A percentile compares a stretch with the other conserved stretches of the same genome.
Evolutionary conservation across 441 rosid genomes (phyloP).

Genomic region (Omphalea diandra): DNA sequence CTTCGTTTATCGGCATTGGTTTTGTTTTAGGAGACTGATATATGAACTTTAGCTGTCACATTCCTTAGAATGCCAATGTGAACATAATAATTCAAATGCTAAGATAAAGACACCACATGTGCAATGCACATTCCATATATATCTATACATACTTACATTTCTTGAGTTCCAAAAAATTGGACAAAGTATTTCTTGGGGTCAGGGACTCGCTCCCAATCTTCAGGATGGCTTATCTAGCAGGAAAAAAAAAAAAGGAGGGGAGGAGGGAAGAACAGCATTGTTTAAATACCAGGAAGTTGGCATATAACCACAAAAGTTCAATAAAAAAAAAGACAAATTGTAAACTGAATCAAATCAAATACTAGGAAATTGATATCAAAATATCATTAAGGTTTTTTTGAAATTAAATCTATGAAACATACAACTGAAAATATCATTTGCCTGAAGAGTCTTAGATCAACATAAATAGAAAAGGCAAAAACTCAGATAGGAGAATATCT

Average conservation of each 20-base stretch:
- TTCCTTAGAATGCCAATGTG: no score
- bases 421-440: no score
- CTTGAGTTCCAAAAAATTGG: slow-evolving; percentile 93
- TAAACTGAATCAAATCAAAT: no score
- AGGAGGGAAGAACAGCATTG: no score
- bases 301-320: slow-evolving; percentile 14
- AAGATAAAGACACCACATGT: no score
- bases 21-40: no score
- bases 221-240: slow-evolving; percentile 85
- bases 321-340: no score
- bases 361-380: not conserved
- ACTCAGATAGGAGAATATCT: not conserved
- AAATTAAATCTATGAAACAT: slow-evolving; percentile 2
- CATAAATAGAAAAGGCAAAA: not conserved
- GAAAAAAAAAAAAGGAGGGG: slow-evolving; percentile 25
- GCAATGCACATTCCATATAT: not conserved
- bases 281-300: slow-evolving; percentile 21
- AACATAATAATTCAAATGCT: no score
- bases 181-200: slow-evolving; percentile 95
- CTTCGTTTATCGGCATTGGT: no score
- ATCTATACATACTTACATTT: slow-evolving; percentile 66
- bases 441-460: not conserved
- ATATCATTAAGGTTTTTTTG: not conserved
- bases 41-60: no score
- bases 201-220: slow-evolving; percentile 72